Percentiles rank a stretch among this genome's conserved stretches.
Conservation (phyloP, 257 asterid genomes). For the Anisodus acutangulus region DNA sequence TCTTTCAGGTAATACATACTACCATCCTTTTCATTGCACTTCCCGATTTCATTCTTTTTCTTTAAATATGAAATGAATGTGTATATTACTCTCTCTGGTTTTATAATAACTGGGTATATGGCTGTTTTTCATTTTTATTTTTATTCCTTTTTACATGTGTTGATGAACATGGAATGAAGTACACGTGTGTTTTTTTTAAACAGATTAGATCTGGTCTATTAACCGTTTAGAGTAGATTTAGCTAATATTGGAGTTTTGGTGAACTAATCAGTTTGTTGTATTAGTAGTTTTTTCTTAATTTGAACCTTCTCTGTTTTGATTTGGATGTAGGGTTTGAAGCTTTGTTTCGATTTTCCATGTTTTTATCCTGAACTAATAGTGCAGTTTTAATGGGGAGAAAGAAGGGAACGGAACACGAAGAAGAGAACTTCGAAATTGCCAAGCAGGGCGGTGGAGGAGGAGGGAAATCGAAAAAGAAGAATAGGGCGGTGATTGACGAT, state of each 20-base stretch:
- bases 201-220: slow-evolving; percentile 5
- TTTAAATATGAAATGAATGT: neutral
- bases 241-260: neutral
- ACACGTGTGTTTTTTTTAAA: neutral
- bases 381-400: slow-evolving; percentile 73
- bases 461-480: slow-evolving; percentile 81
- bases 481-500: slow-evolving; percentile 55
- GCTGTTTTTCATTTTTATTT: too few species aligned
- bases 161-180: neutral
- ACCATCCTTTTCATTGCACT: neutral
- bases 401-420: slow-evolving; percentile 62
- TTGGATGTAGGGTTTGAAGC: neutral
- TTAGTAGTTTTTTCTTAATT: neutral
- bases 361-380: neutral
- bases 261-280: neutral
- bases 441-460: slow-evolving; percentile 45
- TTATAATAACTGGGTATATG: neutral
- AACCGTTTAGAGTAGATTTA: too few species aligned
- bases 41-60: too few species aligned
- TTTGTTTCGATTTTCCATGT: neutral
- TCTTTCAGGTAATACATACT: neutral
- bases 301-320: neutral
- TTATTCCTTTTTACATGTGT: neutral
- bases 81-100: neutral
- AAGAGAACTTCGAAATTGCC: slow-evolving; percentile 47